phyloP scores from a whole-genome alignment of 345 rosid genomes.

The Draba incana region DNA sequence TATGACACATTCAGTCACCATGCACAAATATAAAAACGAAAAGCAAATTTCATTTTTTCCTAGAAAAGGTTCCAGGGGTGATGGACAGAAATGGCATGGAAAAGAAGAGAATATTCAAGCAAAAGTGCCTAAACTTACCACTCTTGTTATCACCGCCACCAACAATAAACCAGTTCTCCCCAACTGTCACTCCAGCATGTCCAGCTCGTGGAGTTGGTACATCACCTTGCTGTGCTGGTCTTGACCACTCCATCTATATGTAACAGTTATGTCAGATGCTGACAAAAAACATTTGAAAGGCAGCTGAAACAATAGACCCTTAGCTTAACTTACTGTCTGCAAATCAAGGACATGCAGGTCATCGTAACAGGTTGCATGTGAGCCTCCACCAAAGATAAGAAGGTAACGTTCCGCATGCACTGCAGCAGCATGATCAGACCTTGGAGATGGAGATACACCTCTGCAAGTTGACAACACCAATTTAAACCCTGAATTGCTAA shows the following conservation, averaged over 20 bases:
- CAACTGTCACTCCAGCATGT: conserved; percentile 93
- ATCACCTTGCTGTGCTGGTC: conserved; percentile 92
- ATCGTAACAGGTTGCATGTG: conserved; percentile 90
- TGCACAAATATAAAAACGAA: background rate
- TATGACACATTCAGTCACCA: conserved; percentile 20
- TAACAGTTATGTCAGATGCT: conserved; percentile 30
- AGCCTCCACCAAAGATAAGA: conserved; percentile 98
- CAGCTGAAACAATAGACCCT: conserved; percentile 32
- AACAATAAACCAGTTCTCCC: conserved; percentile 99
- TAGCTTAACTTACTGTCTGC: conserved; percentile 77
- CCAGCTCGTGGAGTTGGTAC: conserved; percentile 94
- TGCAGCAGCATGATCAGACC: conserved; percentile 99
- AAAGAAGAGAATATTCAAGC: conserved; percentile 17
- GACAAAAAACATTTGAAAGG: conserved; percentile 24
- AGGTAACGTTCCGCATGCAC: conserved; percentile 95
- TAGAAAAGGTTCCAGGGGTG: conserved; percentile 1
- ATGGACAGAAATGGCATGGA: conserved; percentile 11
- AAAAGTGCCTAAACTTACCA: conserved; percentile 55
- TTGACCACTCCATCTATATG: conserved; percentile 96
- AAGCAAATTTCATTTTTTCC: conserved; percentile 14
- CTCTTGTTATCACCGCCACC: conserved; percentile 99
- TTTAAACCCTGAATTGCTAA: conserved; percentile 25
- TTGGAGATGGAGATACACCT: conserved; percentile 93
- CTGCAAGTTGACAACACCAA: conserved; percentile 51
- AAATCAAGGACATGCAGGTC: conserved; percentile 97